A percentile compares a stretch with the other conserved stretches of the same genome.
These are phyloP conservation scores for Xylaria sp. DNA, from an alignment of 495 filamentous ascomycete genomes.

Conservation along the genomic window DNA sequence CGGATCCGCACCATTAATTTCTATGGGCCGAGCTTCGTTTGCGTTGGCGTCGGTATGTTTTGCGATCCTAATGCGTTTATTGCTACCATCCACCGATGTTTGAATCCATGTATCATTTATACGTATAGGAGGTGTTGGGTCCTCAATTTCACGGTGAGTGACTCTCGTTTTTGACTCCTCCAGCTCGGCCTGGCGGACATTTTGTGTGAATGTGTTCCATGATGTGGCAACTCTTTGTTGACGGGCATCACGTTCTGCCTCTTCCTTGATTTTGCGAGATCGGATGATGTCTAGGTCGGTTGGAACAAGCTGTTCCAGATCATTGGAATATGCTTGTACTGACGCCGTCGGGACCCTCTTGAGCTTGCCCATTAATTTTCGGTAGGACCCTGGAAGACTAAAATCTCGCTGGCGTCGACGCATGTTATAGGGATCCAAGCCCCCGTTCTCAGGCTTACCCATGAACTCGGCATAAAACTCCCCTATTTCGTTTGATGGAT, in stretches of 20 bases:
- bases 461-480: slow-evolving; percentile 85
- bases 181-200: slow-evolving; percentile 31
- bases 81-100: slow-evolving; percentile 45
- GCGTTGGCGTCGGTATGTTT: slow-evolving; percentile 33
- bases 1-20: slow-evolving; percentile 7
- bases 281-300: slow-evolving; percentile 74
- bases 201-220: slow-evolving; percentile 37
- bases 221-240: slow-evolving; percentile 13
- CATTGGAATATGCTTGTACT: slow-evolving; percentile 69
- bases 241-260: slow-evolving; percentile 27
- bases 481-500: slow-evolving; percentile 82
- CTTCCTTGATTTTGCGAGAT: slow-evolving; percentile 37
- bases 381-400: slow-evolving; percentile 87
- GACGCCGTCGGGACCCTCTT: slow-evolving; percentile 63
- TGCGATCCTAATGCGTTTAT: slow-evolving; percentile 53
- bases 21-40: slow-evolving; percentile 16
- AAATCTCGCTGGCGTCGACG: slow-evolving; percentile 81
- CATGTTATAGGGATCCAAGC: slow-evolving; percentile 86
- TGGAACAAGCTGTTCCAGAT: slow-evolving; percentile 81
- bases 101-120: slow-evolving; percentile 42
- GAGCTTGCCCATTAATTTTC: slow-evolving; percentile 79
- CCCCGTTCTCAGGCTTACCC: slow-evolving; percentile 75
- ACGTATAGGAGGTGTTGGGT: slow-evolving; percentile 31
- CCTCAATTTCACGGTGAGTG: slow-evolving; percentile 39
- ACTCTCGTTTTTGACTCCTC: slow-evolving; percentile 29